Conservation (phyloP, 176 grass and related monocot species). For the Leersia perrieri region DNA sequence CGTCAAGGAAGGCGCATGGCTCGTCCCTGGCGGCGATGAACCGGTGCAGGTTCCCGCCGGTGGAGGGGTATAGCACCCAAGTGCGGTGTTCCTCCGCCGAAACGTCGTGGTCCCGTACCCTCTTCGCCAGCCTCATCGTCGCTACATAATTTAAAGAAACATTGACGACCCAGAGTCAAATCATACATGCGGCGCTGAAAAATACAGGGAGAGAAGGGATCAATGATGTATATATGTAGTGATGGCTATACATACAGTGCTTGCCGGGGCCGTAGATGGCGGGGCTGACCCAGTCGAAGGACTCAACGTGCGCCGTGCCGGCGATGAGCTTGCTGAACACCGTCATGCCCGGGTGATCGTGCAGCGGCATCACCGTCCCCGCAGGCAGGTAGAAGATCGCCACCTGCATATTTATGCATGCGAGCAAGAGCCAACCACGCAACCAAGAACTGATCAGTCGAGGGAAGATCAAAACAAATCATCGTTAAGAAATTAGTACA, state of each 20-base stretch:
- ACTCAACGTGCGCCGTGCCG: conserved; percentile 61
- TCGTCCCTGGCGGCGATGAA: neutral
- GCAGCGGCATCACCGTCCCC: conserved; percentile 61
- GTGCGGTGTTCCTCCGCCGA: conserved; percentile 5
- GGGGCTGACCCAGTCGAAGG: conserved; percentile 63
- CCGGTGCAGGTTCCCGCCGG: conserved; percentile 40
- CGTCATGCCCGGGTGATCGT: conserved; percentile 83
- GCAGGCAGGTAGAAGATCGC: conserved; percentile 65
- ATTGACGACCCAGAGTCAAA: neutral
- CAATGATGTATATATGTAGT: too few relatives aligned
- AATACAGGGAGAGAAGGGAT: neutral
- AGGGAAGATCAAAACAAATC: too few relatives aligned
- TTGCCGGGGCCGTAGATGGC: neutral
- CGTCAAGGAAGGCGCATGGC: conserved; percentile 32
- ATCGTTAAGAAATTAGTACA: too few relatives aligned
- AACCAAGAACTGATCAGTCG: too few relatives aligned
- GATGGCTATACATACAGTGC: neutral
- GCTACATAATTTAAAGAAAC: too few relatives aligned
- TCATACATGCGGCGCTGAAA: neutral
- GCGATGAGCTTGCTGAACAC: conserved; percentile 79
- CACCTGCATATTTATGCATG: conserved; percentile 46
- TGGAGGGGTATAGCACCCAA: conserved; percentile 19
- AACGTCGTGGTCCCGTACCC: conserved; percentile 41
- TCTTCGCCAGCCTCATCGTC: conserved; percentile 8
- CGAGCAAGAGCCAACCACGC: neutral